These are phyloP conservation scores for Hanseniaspora clermontiae DNA, from an alignment of 805 yeast species.

Conservation along the genomic window DNA sequence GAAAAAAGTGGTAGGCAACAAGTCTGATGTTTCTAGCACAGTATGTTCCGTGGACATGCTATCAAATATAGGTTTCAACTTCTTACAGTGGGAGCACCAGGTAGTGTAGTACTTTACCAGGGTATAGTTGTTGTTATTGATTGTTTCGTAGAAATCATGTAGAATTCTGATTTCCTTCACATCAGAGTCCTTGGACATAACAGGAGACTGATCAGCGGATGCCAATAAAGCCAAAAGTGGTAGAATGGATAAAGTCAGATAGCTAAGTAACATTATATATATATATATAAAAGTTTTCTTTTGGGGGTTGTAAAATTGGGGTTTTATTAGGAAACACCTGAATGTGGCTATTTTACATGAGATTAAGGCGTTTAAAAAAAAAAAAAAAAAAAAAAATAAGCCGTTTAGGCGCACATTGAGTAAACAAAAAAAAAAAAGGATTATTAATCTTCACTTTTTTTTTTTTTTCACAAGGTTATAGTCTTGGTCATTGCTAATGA, in stretches of 20 bases:
- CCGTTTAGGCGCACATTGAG: no score
- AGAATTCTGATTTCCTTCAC: conserved; percentile 10
- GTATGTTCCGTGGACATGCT: conserved; percentile 34
- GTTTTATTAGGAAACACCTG: no score
- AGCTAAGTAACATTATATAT: not conserved
- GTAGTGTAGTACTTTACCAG: conserved; percentile 40
- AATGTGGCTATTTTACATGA: no score
- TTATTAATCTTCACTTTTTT: no score
- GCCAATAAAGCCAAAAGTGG: not conserved
- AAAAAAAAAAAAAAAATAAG: no score
- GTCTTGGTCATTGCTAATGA: not conserved
- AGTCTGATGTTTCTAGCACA: not conserved
- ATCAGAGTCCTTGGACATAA: not conserved
- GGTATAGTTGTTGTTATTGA: conserved; percentile 22
- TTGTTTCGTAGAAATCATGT: conserved; percentile 22
- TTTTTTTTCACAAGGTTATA: no score
- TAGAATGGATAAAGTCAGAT: not conserved
- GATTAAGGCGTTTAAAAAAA: no score
- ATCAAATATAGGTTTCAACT: conserved; percentile 42
- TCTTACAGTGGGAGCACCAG: conserved; percentile 63
- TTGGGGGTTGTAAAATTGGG: no score
- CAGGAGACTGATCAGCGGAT: not conserved
- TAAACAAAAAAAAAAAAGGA: no score
- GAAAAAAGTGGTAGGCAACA: not conserved
- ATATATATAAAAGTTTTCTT: no score